These are phyloP conservation scores for Yamadazyma phyllophila DNA, from an alignment of 805 yeast species.

Conservation along the genomic window DNA sequence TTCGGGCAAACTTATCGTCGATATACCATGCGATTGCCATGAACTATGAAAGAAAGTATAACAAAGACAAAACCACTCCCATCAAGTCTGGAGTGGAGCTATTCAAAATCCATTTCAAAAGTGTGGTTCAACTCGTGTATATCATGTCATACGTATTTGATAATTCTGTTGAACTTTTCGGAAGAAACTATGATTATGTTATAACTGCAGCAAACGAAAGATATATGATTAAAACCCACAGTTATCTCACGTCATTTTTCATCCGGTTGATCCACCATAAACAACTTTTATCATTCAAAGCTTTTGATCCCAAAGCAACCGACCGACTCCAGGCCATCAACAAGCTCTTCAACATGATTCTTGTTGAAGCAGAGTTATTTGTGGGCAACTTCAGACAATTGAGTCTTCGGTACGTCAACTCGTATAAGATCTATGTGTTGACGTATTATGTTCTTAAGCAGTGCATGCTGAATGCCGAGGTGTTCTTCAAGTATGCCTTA, in stretches of 20 bases:
- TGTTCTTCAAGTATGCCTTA: slow-evolving; percentile 30
- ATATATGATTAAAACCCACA: slow-evolving; percentile 40
- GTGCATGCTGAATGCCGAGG: slow-evolving; percentile 40
- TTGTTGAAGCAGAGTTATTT: slow-evolving; percentile 40
- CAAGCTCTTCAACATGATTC: slow-evolving; percentile 27
- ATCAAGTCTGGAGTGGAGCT: slow-evolving; percentile 41
- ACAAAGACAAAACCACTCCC: slow-evolving; percentile 25
- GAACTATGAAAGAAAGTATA: slow-evolving; percentile 36
- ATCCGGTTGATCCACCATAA: slow-evolving; percentile 39
- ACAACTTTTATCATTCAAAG: slow-evolving; percentile 25
- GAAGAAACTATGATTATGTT: slow-evolving; percentile 36
- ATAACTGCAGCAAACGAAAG: slow-evolving; percentile 38
- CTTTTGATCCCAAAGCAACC: slow-evolving; percentile 13
- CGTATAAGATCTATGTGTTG: slow-evolving; percentile 41
- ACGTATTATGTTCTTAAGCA: slow-evolving; percentile 39
- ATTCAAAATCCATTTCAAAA: slow-evolving; percentile 39
- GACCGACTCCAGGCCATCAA: slow-evolving; percentile 31
- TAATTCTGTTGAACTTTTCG: slow-evolving; percentile 41
- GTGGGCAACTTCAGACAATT: slow-evolving; percentile 41
- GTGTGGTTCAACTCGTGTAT: slow-evolving; percentile 41
- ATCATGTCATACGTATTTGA: slow-evolving; percentile 44
- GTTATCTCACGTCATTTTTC: slow-evolving; percentile 37
- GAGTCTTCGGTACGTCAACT: slow-evolving; percentile 37
- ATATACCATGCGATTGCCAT: slow-evolving; percentile 41
- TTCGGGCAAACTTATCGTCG: slow-evolving; percentile 39